Conservation (phyloP, 2,329 filamentous ascomycete genomes). For the Hypoxylon sp. region DNA sequence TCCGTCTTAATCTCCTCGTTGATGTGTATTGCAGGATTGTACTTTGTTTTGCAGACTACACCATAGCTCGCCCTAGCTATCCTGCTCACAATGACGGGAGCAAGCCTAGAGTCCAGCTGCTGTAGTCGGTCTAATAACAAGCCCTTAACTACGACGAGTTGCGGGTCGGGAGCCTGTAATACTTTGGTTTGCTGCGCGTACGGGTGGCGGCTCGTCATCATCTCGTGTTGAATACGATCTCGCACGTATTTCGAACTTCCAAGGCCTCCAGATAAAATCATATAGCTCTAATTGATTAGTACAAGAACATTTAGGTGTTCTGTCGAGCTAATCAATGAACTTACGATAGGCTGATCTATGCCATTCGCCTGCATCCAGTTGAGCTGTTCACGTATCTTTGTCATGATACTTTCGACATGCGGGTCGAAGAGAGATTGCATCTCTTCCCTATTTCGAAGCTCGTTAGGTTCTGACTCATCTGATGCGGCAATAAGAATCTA, state of each 20-base stretch:
- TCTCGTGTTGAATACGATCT: conserved; percentile 59
- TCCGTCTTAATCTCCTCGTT: conserved; percentile 57
- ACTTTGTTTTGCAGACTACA: conserved; percentile 56
- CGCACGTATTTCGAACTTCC: conserved; percentile 64
- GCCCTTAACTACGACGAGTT: conserved; percentile 69
- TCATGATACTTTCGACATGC: conserved; percentile 59
- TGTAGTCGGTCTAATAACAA: conserved; percentile 67
- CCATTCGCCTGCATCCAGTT: conserved; percentile 57
- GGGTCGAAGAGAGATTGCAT: conserved; percentile 62
- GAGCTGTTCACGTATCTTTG: conserved; percentile 59
- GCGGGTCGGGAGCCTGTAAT: conserved; percentile 65
- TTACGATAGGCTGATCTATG: conserved; percentile 56
- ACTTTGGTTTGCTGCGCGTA: conserved; percentile 58
- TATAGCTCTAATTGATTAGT: conserved; percentile 54
- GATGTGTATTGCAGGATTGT: conserved; percentile 56
- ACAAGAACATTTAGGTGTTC: background rate
- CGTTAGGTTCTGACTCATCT: conserved; percentile 17
- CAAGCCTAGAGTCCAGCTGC: conserved; percentile 59
- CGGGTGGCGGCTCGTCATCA: conserved; percentile 55
- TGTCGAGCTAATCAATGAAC: conserved; percentile 21
- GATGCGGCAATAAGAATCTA: conserved; percentile 4
- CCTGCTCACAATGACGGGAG: conserved; percentile 61
- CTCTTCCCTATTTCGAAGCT: conserved; percentile 55
- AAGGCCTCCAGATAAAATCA: conserved; percentile 63
- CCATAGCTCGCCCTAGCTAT: conserved; percentile 62